phyloP scores from a whole-genome alignment of 2,329 filamentous ascomycete genomes.

The Fusarium sp. region DNA sequence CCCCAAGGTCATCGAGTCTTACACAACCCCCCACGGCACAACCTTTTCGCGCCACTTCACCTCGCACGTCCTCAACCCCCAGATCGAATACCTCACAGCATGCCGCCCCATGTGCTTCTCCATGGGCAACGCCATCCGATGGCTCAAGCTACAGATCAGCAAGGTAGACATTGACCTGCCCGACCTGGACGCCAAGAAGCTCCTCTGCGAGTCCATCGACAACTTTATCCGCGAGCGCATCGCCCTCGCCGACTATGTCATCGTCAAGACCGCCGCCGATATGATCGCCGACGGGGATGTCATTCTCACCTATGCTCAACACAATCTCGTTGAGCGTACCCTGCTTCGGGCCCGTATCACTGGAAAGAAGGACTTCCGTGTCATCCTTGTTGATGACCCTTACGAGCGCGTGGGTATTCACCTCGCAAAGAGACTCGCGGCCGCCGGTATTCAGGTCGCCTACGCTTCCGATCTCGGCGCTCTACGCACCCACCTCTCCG shows the following conservation, averaged over 20 bases:
- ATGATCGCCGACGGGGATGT: conserved; percentile 82
- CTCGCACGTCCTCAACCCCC: conserved; percentile 87
- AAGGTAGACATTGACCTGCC: conserved; percentile 86
- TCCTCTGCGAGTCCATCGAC: conserved; percentile 82
- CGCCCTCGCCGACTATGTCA: conserved; percentile 83
- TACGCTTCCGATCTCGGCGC: conserved; percentile 82
- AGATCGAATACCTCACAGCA: conserved; percentile 92
- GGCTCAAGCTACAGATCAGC: conserved; percentile 90
- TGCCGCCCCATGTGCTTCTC: conserved; percentile 96
- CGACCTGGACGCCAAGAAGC: conserved; percentile 81
- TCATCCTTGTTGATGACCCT: conserved; percentile 81
- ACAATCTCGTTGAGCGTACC: conserved; percentile 83
- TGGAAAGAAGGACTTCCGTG: conserved; percentile 76
- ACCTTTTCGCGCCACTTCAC: conserved; percentile 91
- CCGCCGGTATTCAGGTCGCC: conserved; percentile 75
- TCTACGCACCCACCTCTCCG: conserved; percentile 74
- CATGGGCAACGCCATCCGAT: conserved; percentile 96
- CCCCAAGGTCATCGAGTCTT: conserved; percentile 83
- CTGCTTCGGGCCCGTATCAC: conserved; percentile 73
- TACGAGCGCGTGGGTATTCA: conserved; percentile 60
- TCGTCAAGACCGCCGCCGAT: conserved; percentile 75
- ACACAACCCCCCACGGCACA: conserved; percentile 83
- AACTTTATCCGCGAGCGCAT: conserved; percentile 90
- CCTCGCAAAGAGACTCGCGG: conserved; percentile 72
- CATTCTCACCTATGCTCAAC: conserved; percentile 85